Evolutionary conservation across 1,139 yeast species (phyloP), one percentile per base, ranked within the genome.

Genomic region (Sugiyamaella japonica): DNA sequence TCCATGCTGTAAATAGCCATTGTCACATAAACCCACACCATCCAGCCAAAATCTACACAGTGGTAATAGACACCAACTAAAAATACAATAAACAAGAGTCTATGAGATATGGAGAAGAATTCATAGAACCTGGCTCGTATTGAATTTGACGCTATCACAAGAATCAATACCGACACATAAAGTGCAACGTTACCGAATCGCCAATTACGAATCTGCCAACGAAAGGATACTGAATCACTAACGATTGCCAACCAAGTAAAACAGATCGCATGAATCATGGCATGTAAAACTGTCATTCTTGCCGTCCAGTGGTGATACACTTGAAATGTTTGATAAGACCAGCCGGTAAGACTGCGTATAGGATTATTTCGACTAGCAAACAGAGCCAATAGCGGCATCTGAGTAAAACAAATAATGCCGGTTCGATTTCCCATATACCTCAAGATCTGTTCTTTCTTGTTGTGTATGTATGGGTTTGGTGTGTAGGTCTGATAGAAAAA

Each of bases 331-430:
- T 85, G 74, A 63, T 81, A 84, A 25, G 85, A 79, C 82, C 87
- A 79, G 17, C 87, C 82, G 0, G 89, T 83, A 3, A 82, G 50
- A 68, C 73, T 68, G 56, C 80, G 80, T 23, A 85, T 66, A 40
- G 84, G 74, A 64, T 84, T 84, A 65, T 79, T 84, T 59, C 91
- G 71, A 12, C 86, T 84, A 0, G 85, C 86, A 71, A 85, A 77
- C 25, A 81, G 63, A 20, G 83, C 75, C 17, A 83, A 65, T 2
- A 83, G 61, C 0, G 88, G 89, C 62, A 81, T 68, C 58, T 81
- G 73, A 16, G 78, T 76, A 47, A 84, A 78, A 1, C 85, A 78
- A 15, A 85, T 69, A 28, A 85, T 79, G 40, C 89, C 86, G 0
- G 86, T 72, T 56, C 93, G 73, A 47, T 79, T 86, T 0, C 83